A percentile compares a stretch with the other conserved stretches of the same genome.
These are phyloP conservation scores for Aegilops speltoides DNA, from an alignment of 176 grass and related monocot species.

Conservation along the genomic window DNA sequence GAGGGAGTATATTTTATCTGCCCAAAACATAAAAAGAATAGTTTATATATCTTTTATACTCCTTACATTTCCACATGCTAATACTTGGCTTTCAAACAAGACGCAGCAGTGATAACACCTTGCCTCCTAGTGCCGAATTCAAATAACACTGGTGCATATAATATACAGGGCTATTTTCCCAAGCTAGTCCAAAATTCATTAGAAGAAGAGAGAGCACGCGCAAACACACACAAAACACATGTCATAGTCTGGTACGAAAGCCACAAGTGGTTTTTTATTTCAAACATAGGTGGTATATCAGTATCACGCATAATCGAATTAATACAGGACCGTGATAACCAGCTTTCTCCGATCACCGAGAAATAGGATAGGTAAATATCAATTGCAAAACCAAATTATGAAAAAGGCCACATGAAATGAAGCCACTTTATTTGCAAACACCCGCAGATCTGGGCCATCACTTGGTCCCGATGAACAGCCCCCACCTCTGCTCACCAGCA, in stretches of 20 bases:
- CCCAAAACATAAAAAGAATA: too few species aligned
- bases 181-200: background rate
- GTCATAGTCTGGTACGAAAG: background rate
- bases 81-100: background rate
- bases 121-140: background rate
- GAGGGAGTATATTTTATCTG: too few species aligned
- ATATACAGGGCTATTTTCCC: too few species aligned
- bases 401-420: background rate
- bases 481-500: constrained; percentile 89
- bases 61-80: too few species aligned
- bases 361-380: constrained; percentile 6
- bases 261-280: background rate
- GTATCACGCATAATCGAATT: background rate
- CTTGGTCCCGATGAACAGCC: constrained; percentile 82
- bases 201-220: too few species aligned
- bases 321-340: background rate
- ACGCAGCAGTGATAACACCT: too few species aligned
- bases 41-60: too few species aligned
- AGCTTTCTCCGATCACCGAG: background rate
- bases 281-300: background rate
- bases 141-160: background rate
- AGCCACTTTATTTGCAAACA: constrained; percentile 31
- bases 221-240: background rate
- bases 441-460: constrained; percentile 24
- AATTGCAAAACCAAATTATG: background rate